phyloP scores from a whole-genome alignment of 1,139 yeast genomes.

The Yamadazyma dendronema region DNA sequence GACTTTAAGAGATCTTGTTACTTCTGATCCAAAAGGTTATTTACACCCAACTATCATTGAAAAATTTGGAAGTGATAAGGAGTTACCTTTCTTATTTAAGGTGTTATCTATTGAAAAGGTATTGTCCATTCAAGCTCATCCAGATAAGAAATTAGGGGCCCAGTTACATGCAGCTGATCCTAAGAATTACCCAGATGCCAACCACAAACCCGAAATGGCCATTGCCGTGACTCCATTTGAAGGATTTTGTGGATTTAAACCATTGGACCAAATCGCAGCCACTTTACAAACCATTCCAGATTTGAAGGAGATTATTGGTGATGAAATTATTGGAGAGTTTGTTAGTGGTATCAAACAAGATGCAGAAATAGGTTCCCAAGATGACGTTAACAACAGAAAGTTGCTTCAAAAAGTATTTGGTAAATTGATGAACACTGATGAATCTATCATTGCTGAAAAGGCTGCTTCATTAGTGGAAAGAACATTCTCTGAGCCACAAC shows the following conservation, averaged over 20 bases:
- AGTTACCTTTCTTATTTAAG: conserved; percentile 89
- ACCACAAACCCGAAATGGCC: conserved; percentile 99
- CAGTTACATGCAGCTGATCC: conserved; percentile 81
- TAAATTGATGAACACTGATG: conserved; percentile 76
- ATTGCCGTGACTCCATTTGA: conserved; percentile 93
- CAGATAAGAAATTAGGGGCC: conserved; percentile 82
- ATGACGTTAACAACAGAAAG: conserved; percentile 54
- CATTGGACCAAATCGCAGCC: conserved; percentile 69
- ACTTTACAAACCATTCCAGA: conserved; percentile 75
- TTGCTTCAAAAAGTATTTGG: conserved; percentile 75
- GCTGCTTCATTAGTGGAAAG: conserved; percentile 64
- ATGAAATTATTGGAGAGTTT: conserved; percentile 53
- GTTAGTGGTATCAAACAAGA: conserved; percentile 43
- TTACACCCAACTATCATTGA: conserved; percentile 57
- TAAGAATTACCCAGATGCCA: conserved; percentile 92
- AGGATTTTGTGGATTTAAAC: conserved; percentile 98
- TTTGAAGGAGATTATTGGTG: conserved; percentile 68
- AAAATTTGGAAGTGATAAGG: conserved; percentile 68
- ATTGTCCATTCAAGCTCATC: conserved; percentile 95
- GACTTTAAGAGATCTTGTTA: conserved; percentile 64
- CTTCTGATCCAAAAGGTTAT: conserved; percentile 54
- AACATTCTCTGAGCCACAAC: conserved; percentile 51
- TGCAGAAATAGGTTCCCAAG: conserved; percentile 45
- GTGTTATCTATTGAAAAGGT: conserved; percentile 92
- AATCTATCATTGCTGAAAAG: conserved; percentile 47